phyloP scores from a whole-genome alignment of 1,284 basidiomycete species.

The Fistulina hepatica region DNA sequence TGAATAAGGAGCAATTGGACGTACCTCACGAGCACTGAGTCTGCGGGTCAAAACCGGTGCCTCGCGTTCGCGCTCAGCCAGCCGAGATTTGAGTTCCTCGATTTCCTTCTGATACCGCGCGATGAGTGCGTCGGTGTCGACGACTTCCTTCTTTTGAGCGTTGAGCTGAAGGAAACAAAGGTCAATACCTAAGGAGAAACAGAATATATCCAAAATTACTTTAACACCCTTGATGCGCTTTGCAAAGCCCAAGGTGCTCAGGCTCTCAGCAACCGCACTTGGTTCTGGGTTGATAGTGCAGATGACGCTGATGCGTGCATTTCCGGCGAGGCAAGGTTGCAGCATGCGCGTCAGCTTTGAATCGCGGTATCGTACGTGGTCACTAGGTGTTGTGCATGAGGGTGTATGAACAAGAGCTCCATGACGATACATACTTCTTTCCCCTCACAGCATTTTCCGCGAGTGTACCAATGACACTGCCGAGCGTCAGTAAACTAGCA shows the following conservation, averaged over 20 bases:
- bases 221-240: slow-evolving; percentile 78
- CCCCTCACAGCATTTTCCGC: slow-evolving; percentile 78
- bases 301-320: slow-evolving; percentile 92
- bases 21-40: slow-evolving; percentile 35
- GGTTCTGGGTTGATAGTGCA: slow-evolving; percentile 87
- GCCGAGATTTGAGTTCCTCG: slow-evolving; percentile 63
- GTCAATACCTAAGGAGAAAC: slow-evolving; percentile 6
- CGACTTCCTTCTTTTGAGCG: slow-evolving; percentile 87
- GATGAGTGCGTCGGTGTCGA: slow-evolving; percentile 87
- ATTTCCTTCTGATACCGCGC: slow-evolving; percentile 88
- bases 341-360: slow-evolving; percentile 91
- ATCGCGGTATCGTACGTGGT: slow-evolving; percentile 92
- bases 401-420: background rate
- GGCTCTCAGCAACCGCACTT: slow-evolving; percentile 66
- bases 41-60: slow-evolving; percentile 6
- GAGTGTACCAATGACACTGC: slow-evolving; percentile 80
- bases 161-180: slow-evolving; percentile 39
- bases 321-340: slow-evolving; percentile 89
- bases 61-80: slow-evolving; percentile 49
- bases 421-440: slow-evolving; percentile 39
- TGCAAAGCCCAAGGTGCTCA: slow-evolving; percentile 83
- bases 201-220: slow-evolving; percentile 21
- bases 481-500: slow-evolving; percentile 79
- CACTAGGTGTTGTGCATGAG: slow-evolving; percentile 30
- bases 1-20: slow-evolving; percentile 16